These are phyloP conservation scores for Pinguiococcus pyrenoidosus DNA, from an alignment of 108 stramenopile genomes.

Conservation along the genomic window DNA sequence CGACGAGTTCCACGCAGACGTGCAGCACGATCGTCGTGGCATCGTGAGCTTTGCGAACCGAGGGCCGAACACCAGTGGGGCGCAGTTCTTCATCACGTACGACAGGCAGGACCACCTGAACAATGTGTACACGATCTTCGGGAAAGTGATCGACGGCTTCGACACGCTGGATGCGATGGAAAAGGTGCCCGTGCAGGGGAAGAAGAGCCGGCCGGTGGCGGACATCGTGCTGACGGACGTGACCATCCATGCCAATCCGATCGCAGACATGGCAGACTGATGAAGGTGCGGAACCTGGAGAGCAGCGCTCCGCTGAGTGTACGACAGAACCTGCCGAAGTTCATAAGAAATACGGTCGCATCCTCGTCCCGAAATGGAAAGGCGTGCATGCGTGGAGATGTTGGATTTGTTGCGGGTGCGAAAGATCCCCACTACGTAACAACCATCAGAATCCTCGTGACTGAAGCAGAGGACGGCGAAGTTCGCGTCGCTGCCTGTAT, in stretches of 20 bases:
- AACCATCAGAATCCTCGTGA: too few species aligned
- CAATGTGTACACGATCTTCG: constrained; percentile 88
- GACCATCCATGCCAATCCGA: constrained; percentile 91
- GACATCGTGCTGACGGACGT: constrained; percentile 66
- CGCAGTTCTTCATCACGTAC: constrained; percentile 90
- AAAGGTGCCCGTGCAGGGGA: constrained; percentile 69
- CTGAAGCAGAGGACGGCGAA: too few species aligned
- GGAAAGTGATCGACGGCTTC: constrained; percentile 74
- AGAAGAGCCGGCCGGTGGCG: constrained; percentile 66
- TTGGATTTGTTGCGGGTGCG: too few species aligned
- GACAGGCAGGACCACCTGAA: constrained; percentile 81
- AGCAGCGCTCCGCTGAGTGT: too few species aligned
- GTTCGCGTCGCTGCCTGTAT: too few species aligned
- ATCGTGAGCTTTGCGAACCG: constrained; percentile 84
- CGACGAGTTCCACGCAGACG: constrained; percentile 85
- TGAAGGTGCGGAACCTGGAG: too few species aligned
- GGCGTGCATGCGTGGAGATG: too few species aligned
- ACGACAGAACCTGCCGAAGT: too few species aligned
- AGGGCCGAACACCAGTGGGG: constrained; percentile 64
- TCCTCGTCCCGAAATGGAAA: too few species aligned
- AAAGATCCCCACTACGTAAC: too few species aligned
- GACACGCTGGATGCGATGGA: constrained; percentile 88
- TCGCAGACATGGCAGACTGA: constrained; percentile 53
- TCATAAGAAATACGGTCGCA: too few species aligned
- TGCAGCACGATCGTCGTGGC: constrained; percentile 70